Evolutionary conservation across 2,329 filamentous ascomycete species (phyloP), one percentile per base, ranked within the genome.

Genomic region (Ascochyta clinopodiicola): DNA sequence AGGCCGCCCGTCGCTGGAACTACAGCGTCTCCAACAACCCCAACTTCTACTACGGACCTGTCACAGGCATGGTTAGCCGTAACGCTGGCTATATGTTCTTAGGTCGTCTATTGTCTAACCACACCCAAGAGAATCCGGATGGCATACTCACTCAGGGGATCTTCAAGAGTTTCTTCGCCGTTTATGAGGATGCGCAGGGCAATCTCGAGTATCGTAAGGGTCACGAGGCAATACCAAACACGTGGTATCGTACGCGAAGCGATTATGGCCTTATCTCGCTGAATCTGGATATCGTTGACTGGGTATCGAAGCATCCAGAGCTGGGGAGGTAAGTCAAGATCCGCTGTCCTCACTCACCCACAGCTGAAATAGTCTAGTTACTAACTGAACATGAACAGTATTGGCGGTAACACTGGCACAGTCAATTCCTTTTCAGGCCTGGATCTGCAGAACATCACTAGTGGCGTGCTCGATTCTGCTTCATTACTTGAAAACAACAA

Each of bases 1-100:
- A 61, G 39, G 66, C 67, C 35, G 65, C 64, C 15, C 60, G 73
- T 13, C 78, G 82, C 2, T 82, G 80, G 63, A 60, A 80, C 13
- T 72, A 84, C 61, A 80, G 77, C 36, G 77, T 83, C 9, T 68
- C 71, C 22, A 79, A 76, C 24, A 86, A 86, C 63, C 81, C 82
- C 0, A 74, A 81, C 43, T 84, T 84, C 66, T 85, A 82, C 70
- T 83, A 81, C 46, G 81, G 81, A 0, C 83, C 82, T 1, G 78
- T 80, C 48, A 81, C 79, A 2, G 82, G 82, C 13, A 72, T 82
- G 47, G 65, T 83, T 19, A 78, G 76, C 6, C 77, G 80, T 0
- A 81, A 82, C 43, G 81, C 82, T 12, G 81, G 78, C 6, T 58
- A 66, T 42, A 44, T 61, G 27, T 67, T 60, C 24, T 21, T 48